Percentiles rank a stretch among this genome's conserved stretches.
Conservation (phyloP, 495 filamentous ascomycete genomes). For the Daldinia decipiens region DNA sequence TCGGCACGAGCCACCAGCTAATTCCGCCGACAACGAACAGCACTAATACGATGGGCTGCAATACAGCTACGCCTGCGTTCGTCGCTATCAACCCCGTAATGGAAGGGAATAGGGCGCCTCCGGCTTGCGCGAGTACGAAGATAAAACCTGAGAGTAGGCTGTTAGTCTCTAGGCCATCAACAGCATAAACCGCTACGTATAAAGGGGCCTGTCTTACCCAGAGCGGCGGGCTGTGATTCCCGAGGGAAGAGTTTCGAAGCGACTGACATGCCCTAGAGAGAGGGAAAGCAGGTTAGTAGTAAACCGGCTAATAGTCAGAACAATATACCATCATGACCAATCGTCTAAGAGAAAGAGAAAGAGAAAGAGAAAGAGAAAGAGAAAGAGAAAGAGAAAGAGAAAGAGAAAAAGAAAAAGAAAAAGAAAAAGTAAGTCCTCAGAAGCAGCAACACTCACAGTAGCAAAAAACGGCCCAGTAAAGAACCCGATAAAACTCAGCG, state of each 20-base stretch:
- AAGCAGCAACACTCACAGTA: constrained; percentile 45
- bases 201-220: constrained; percentile 31
- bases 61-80: constrained; percentile 56
- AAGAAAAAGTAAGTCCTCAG: background rate
- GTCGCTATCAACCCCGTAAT: constrained; percentile 61
- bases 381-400: too few relatives aligned
- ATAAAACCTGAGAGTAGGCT: constrained; percentile 48
- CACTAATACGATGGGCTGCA: constrained; percentile 62
- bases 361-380: too few relatives aligned
- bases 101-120: constrained; percentile 62
- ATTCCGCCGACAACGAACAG: constrained; percentile 56
- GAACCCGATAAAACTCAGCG: constrained; percentile 75
- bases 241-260: constrained; percentile 54
- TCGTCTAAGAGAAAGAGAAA: background rate
- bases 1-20: constrained; percentile 60
- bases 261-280: constrained; percentile 51
- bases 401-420: too few relatives aligned
- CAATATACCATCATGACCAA: background rate
- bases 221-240: constrained; percentile 53
- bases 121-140: constrained; percentile 61
- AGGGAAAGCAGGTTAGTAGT: constrained; percentile 9
- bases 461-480: constrained; percentile 67
- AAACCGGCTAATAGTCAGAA: background rate
- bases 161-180: background rate
- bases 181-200: background rate